Base-by-base conservation (phyloP, 2,329 filamentous ascomycete genomes). In the Hymenoscyphus infarciens region DNA sequence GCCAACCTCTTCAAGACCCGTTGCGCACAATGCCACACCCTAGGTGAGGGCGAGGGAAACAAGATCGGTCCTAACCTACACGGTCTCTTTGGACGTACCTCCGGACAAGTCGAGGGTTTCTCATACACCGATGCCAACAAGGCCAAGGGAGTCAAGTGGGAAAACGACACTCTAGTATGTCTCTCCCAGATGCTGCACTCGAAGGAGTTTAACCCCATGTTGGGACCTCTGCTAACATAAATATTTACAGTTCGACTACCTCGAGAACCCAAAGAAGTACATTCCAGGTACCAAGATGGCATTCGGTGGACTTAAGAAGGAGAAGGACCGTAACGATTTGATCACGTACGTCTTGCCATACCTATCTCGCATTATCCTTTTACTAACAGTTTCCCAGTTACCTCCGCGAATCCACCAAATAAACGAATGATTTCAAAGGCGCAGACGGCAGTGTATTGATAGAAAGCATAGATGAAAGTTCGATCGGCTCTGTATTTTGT, bases 191-290 rank as follows among this genome's bases (percentile, higher is more conserved):
- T 27, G 16, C 13, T 22, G 31, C 29, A 11, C 33, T 64, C 35
- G 13, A 15, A 5, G 4, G 35, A 16, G 13, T 13, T 19, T 49
- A 8, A 22, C 25, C 4, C 19, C 5, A 1, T 8, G 53, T 10
- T 58, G 7, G n/a, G 42, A 25, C 16, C 5, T 57, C 16, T 29
- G 19, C 52, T 56, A 42, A 56, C 19, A 1, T 4, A 15, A 7
- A 29, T 1, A n/a, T 61, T n/a, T 16, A 33, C 63, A 93, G 91
- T 98, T 97, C 82, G 86, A 88, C 72, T 99, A 99, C 88, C 93
- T 99, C 76, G 95, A 99, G 87, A 98, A 98, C 90, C 95, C 95
- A 83, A 99, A 99, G 90, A 98, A 98, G 87, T 99, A 93, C 88
- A 97, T 99, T 71, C 95, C 95, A 73, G 95, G 95, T 74, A 99